phyloP scores from a whole-genome alignment of 371 early-diverging fungal genomes.

The Saksenaea vasiformis region DNA sequence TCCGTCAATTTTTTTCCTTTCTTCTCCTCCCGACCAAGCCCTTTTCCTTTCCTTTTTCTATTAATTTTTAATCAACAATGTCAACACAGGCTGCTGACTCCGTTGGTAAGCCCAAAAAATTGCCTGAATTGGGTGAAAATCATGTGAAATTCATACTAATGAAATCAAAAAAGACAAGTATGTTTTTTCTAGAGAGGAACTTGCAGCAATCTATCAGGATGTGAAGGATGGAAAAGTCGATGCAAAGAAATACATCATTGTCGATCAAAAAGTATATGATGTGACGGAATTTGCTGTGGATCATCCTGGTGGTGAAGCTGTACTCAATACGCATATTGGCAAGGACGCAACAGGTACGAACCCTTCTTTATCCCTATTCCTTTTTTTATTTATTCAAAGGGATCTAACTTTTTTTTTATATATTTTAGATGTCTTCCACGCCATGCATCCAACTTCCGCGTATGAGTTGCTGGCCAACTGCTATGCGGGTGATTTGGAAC shows the following conservation, averaged over 20 bases:
- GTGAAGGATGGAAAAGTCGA: conserved; percentile 52
- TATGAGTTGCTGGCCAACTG: conserved; percentile 75
- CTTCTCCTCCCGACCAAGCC: not conserved
- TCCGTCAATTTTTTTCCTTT: not conserved
- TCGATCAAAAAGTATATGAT: conserved; percentile 87
- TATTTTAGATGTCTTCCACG: conserved; percentile 85
- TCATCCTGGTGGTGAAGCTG: conserved; percentile 84
- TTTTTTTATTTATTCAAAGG: not conserved
- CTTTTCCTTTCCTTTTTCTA: not conserved
- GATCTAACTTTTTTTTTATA: too few species aligned
- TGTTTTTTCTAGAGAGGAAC: conserved; percentile 34
- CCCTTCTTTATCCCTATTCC: conserved; percentile 4
- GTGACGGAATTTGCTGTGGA: conserved; percentile 77
- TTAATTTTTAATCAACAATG: not conserved
- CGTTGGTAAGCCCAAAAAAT: not conserved
- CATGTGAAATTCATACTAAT: not conserved
- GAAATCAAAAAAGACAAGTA: not conserved
- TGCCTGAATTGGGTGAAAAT: too few species aligned
- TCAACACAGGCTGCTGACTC: conserved; percentile 5
- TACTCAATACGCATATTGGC: conserved; percentile 77
- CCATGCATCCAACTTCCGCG: conserved; percentile 78
- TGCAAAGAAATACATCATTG: conserved; percentile 65
- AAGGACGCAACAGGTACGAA: conserved; percentile 76
- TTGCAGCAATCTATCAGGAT: conserved; percentile 32
- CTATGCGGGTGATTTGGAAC: conserved; percentile 76